Evolutionary conservation across 1,284 basidiomycete species (phyloP).

Genomic region (Cryptococcus maquisensis): DNA sequence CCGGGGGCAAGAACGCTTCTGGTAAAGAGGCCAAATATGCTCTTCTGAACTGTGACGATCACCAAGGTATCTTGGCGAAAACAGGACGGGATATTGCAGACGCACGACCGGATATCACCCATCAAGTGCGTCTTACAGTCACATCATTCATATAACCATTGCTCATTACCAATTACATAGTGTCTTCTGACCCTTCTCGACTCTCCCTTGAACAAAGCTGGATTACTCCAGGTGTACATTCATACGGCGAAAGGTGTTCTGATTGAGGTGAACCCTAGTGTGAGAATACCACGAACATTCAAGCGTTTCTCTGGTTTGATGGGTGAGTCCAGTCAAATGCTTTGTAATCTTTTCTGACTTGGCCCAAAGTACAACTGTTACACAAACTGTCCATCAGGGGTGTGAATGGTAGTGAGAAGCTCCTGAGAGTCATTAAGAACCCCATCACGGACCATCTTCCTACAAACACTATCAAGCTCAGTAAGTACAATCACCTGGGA

Average conservation of each 20-base stretch:
- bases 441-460: constrained; percentile 95
- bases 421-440: constrained; percentile 98
- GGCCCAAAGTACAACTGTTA: constrained; percentile 77
- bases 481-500: constrained; percentile 52
- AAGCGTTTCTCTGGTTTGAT: constrained; percentile 98
- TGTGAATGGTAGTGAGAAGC: constrained; percentile 92
- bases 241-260: constrained; percentile 95
- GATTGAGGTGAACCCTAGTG: constrained; percentile 97
- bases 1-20: constrained; percentile 50
- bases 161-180: constrained; percentile 48
- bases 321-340: constrained; percentile 59
- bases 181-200: constrained; percentile 95
- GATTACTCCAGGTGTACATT: constrained; percentile 94
- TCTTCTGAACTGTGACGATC: constrained; percentile 96
- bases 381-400: constrained; percentile 94
- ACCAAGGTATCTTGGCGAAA: constrained; percentile 97
- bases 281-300: constrained; percentile 95
- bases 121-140: constrained; percentile 64
- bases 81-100: constrained; percentile 97
- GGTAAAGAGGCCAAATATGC: constrained; percentile 88
- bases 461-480: constrained; percentile 91
- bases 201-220: constrained; percentile 97
- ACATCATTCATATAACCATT: not conserved
- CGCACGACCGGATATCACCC: constrained; percentile 96
- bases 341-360: not conserved